A percentile compares a stretch with the other conserved stretches of the same genome.
These are phyloP conservation scores for Nicotiana knightiana DNA, from an alignment of 257 asterid genomes.

Conservation along the genomic window DNA sequence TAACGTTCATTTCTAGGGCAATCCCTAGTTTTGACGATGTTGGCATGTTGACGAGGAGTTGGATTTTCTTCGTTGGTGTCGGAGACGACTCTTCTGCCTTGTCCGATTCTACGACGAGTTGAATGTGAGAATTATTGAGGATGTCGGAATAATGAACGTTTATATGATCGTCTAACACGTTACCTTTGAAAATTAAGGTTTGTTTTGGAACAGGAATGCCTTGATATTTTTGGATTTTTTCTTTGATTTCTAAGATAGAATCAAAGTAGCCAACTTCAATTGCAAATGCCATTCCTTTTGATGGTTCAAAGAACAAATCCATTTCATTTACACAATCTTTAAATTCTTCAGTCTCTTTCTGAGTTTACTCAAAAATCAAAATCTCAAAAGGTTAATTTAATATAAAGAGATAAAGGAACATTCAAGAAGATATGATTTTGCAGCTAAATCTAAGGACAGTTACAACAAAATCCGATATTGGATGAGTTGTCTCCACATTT, in stretches of 20 bases:
- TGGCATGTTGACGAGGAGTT: constrained; percentile 38
- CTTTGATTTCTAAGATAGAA: constrained; percentile 57
- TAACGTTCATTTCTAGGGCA: constrained; percentile 27
- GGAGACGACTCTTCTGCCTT: neutral
- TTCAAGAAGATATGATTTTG: neutral
- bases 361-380: neutral
- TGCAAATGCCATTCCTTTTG: constrained; percentile 34
- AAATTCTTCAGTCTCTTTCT: neutral
- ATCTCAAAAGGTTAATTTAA: neutral
- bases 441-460: constrained; percentile 1
- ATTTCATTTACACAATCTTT: constrained; percentile 35
- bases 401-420: neutral
- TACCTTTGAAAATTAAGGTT: constrained; percentile 49
- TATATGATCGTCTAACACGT: constrained; percentile 43
- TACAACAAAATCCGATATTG: constrained; percentile 16
- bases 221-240: constrained; percentile 38
- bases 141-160: constrained; percentile 45
- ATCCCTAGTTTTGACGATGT: constrained; percentile 11
- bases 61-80: constrained; percentile 15
- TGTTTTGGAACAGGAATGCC: constrained; percentile 51
- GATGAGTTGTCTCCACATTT: neutral
- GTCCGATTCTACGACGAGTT: constrained; percentile 18
- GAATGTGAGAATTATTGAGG: constrained; percentile 48
- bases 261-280: constrained; percentile 66
- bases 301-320: constrained; percentile 52